phyloP scores from a whole-genome alignment of 495 filamentous ascomycete species.

The Penicillium taxi region DNA sequence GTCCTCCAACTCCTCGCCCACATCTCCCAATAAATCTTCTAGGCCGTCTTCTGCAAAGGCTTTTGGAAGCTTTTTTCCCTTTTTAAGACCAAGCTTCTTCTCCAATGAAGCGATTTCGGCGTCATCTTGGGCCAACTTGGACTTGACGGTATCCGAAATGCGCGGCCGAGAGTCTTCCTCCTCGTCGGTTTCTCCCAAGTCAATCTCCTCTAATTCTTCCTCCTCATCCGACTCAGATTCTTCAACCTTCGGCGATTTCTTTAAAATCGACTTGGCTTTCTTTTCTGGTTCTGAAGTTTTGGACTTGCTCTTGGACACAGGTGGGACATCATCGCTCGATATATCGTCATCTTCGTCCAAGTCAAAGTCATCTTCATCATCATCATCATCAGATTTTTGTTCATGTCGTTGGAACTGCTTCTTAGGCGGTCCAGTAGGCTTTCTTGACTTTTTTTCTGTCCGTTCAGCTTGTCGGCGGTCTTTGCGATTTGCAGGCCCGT shows the following conservation, averaged over 20 bases:
- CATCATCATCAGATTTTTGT: constrained; percentile 19
- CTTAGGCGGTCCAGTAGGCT: constrained; percentile 7
- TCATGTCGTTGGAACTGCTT: constrained; percentile 5
- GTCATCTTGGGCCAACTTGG: constrained; percentile 64
- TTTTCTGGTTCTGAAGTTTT: constrained; percentile 16
- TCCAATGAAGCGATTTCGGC: constrained; percentile 83
- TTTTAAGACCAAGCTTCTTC: constrained; percentile 79
- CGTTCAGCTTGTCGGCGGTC: constrained; percentile 53
- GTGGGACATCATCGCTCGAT: constrained; percentile 7
- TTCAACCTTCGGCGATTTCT: constrained; percentile 23
- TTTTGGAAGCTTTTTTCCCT: constrained; percentile 64
- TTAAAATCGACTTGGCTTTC: constrained; percentile 37
- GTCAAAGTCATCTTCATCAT: constrained; percentile 23
- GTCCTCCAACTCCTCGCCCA: constrained; percentile 47
- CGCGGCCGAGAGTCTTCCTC: constrained; percentile 1
- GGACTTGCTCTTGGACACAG: constrained; percentile 5
- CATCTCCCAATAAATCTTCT: constrained; percentile 65
- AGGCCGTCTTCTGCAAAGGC: constrained; percentile 80
- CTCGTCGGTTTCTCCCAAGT: constrained; percentile 12
- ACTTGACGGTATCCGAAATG: constrained; percentile 52
- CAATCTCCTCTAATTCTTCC: constrained; percentile 6
- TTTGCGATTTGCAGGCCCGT: constrained; percentile 45
- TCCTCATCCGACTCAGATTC: constrained; percentile 11
- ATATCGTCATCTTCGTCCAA: constrained; percentile 18
- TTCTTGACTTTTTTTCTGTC: constrained; percentile 44